A percentile compares a stretch with the other conserved stretches of the same genome.
Conservation (phyloP, 305 asterid genomes). For the Solanum hybrid region DNA sequence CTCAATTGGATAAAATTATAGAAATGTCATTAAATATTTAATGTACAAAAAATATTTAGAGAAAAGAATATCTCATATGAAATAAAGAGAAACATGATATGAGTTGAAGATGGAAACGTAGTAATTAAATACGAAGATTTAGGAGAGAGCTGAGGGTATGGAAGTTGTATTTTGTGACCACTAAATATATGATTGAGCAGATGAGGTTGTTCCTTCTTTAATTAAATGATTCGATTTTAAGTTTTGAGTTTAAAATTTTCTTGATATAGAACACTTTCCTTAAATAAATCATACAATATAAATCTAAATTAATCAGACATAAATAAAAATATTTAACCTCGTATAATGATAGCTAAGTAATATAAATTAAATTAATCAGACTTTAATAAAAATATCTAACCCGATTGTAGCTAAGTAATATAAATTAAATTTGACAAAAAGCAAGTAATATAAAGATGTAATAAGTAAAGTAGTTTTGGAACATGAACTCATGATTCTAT, state of each 20-base stretch:
- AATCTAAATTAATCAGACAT: neutral
- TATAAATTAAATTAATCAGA: no score
- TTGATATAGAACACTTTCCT: neutral
- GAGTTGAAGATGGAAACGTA: neutral
- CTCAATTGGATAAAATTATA: neutral
- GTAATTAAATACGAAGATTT: neutral
- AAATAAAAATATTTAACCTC: no score
- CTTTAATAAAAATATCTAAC: no score
- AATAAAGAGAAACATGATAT: neutral
- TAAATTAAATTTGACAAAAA: neutral
- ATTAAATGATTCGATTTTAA: no score
- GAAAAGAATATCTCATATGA: neutral
- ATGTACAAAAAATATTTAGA: no score
- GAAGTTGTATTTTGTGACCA: neutral
- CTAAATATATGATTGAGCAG: neutral
- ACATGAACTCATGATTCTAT: no score
- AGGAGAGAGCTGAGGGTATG: neutral
- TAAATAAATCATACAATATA: neutral
- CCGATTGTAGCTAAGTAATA: neutral
- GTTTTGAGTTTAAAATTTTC: no score
- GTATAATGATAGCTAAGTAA: no score
- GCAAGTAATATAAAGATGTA: neutral
- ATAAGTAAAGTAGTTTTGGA: neutral
- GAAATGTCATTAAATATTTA: no score
- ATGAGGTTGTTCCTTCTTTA: no score